Evolutionary conservation across 768 basidiomycete species (phyloP).

Genomic region (Melanogaster broomeanus): DNA sequence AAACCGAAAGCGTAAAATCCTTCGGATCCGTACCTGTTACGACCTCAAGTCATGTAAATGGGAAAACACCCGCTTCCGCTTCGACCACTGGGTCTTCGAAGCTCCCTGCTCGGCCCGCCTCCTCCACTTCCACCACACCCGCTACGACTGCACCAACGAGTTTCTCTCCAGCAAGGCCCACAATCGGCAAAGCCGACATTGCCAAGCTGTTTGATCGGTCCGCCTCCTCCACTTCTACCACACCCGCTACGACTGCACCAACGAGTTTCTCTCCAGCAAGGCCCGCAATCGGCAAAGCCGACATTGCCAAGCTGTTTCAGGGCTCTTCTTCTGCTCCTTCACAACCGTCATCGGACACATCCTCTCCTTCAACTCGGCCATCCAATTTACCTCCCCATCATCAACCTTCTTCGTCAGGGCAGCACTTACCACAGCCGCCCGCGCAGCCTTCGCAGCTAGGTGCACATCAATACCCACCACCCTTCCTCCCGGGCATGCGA

Average conservation of each 20-base stretch:
- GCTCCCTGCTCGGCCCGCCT: slow-evolving; percentile 28
- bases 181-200: slow-evolving; percentile 38
- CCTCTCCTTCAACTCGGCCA: slow-evolving; percentile 59
- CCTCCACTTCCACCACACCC: slow-evolving; percentile 30
- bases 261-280: slow-evolving; percentile 36
- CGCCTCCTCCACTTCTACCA: no score
- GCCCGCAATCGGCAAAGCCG: slow-evolving; percentile 34
- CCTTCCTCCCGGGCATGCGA: slow-evolving; percentile 54
- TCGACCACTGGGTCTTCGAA: slow-evolving; percentile 41
- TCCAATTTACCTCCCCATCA: slow-evolving; percentile 53
- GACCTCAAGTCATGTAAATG: slow-evolving; percentile 55
- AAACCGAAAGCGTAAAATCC: slow-evolving; percentile 73
- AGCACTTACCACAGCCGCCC: slow-evolving; percentile 40
- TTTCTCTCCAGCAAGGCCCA: slow-evolving; percentile 33
- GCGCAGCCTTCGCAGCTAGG: slow-evolving; percentile 43
- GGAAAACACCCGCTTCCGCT: slow-evolving; percentile 54
- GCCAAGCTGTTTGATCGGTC: slow-evolving; percentile 46
- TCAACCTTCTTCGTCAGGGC: slow-evolving; percentile 37
- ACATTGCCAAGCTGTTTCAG: slow-evolving; percentile 45
- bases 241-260: slow-evolving; percentile 35
- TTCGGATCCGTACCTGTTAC: slow-evolving; percentile 77
- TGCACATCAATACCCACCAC: slow-evolving; percentile 43
- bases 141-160: slow-evolving; percentile 36
- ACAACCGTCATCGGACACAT: slow-evolving; percentile 52
- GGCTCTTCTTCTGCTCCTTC: slow-evolving; percentile 40